Base-by-base conservation (phyloP, 768 basidiomycete genomes). In the Amanita jacksonii region DNA sequence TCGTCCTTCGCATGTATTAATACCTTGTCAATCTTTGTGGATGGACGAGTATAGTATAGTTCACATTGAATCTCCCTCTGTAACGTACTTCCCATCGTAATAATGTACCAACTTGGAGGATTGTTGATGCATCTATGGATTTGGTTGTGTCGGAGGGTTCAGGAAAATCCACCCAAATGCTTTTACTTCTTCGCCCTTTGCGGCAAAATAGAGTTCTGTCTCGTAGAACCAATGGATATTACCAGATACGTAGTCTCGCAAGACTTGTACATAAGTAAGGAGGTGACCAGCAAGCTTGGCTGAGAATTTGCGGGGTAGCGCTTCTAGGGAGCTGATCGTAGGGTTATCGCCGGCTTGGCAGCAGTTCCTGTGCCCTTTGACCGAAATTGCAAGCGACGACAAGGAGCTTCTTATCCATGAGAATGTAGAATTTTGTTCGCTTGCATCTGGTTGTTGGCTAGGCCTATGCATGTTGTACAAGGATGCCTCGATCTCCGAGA, bases 211-310 rank as follows among this genome's bases (percentile, higher is more conserved):
- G 34, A 77, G 53, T 47, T 79, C 71, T 0, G 73, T 78, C 57
- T 81, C 77, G 51, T 81, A 83, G 27, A 68, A 47, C 79, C 79
- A 81, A 51, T 81, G 72, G n/a, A 76, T 51, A n/a, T 63, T 65
- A 6, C 80, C 80, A 2, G 69, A 64, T 30, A 82, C 66, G 49
- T 68, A 74, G 47, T 79, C 73, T 27, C 70, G 69, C 22, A 81
- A 55, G 5, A 71, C 72, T n/a, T 60, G 68, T 22, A 75, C 57
- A 50, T 75, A 78, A 3, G 58, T 52, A 32, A 49, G 49, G 9
- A 55, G 41, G 10, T 30, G 47, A 7, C 32, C 15, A 31, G 49
- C 35, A n/a, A 48, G 46, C 38, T 48, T 49, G 9, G 44, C 46
- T 32, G 49, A 50, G 15, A 45, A 42, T 22, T 45, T 32, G 16